Evolutionary conservation across 2,329 filamentous ascomycete genomes (phyloP).

Genomic region (Coniella vitis): DNA sequence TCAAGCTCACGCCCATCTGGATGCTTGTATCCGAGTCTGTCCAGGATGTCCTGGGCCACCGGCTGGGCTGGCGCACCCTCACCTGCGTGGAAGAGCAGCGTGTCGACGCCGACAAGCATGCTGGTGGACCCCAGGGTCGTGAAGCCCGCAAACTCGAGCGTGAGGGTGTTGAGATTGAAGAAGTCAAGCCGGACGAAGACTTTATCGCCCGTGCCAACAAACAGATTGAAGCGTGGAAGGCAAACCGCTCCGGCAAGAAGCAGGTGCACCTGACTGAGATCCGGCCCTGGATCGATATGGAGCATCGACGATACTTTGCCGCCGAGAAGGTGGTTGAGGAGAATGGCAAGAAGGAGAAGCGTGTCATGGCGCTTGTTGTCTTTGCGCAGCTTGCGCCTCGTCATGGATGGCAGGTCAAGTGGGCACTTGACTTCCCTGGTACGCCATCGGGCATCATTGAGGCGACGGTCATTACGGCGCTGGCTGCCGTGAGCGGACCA

Average conservation of each 20-base stretch:
- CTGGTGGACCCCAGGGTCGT: conserved; percentile 53
- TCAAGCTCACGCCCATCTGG: conserved; percentile 74
- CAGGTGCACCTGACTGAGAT: conserved; percentile 91
- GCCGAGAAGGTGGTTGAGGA: conserved; percentile 68
- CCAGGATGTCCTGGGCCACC: conserved; percentile 72
- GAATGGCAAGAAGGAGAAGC: conserved; percentile 43
- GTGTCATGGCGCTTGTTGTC: conserved; percentile 70
- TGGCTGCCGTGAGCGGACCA: conserved; percentile 44
- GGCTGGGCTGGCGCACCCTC: conserved; percentile 80
- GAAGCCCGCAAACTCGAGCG: conserved; percentile 62
- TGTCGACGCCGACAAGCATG: conserved; percentile 67
- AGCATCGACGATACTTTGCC: conserved; percentile 81
- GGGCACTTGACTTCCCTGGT: conserved; percentile 86
- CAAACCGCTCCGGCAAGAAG: conserved; percentile 62
- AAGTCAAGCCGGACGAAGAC: conserved; percentile 55
- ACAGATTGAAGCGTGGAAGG: conserved; percentile 73
- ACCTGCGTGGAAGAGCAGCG: conserved; percentile 87
- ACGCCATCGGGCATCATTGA: conserved; percentile 86
- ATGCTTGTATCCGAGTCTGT: conserved; percentile 74
- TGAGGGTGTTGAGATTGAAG: conserved; percentile 75
- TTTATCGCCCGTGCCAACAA: conserved; percentile 63
- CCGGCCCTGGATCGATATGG: conserved; percentile 76
- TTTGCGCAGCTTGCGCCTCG: conserved; percentile 73
- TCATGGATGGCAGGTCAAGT: conserved; percentile 92
- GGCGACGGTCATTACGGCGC: conserved; percentile 65